Evolutionary conservation across 108 stramenopile species (phyloP).

Genomic region (Stephanodiscus triporus): DNA sequence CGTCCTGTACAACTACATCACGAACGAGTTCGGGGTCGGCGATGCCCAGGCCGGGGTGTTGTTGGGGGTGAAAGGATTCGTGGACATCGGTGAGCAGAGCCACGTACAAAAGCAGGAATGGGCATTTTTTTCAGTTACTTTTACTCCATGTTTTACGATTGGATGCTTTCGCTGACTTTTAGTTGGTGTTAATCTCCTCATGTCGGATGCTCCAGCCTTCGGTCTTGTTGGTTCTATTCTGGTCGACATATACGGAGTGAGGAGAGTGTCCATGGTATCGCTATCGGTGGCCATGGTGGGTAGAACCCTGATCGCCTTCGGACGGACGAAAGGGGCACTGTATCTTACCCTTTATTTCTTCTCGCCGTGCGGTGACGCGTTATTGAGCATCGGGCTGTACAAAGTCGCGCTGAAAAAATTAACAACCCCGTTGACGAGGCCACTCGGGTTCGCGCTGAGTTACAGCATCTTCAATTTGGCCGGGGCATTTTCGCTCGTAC

Average conservation of each 20-base stretch:
- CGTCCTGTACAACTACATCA: constrained; percentile 39
- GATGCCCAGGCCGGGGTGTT: constrained; percentile 28
- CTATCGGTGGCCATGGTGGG: constrained; percentile 33
- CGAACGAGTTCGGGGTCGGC: constrained; percentile 36
- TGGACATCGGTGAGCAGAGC: constrained; percentile 26
- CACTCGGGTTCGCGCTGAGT: constrained; percentile 34
- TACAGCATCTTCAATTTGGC: constrained; percentile 40
- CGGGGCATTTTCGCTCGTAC: constrained; percentile 31
- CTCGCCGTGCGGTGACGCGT: constrained; percentile 43
- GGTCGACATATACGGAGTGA: constrained; percentile 39
- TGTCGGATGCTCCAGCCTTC: no score
- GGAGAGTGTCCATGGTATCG: constrained; percentile 21
- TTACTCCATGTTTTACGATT: no score
- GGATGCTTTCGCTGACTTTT: no score
- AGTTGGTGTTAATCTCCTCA: no score
- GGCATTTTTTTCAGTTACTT: no score
- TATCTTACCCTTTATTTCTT: constrained; percentile 24
- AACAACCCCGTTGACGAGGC: constrained; percentile 40
- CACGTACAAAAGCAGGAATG: no score
- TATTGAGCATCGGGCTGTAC: constrained; percentile 43
- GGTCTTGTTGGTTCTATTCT: constrained; percentile 27
- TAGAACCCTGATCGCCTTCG: constrained; percentile 38
- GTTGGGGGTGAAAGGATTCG: constrained; percentile 34
- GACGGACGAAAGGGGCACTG: constrained; percentile 6
- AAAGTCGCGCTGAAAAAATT: constrained; percentile 49